phyloP scores from a whole-genome alignment of 352 stramenopile genomes.

The Globisporangium viniferum region DNA sequence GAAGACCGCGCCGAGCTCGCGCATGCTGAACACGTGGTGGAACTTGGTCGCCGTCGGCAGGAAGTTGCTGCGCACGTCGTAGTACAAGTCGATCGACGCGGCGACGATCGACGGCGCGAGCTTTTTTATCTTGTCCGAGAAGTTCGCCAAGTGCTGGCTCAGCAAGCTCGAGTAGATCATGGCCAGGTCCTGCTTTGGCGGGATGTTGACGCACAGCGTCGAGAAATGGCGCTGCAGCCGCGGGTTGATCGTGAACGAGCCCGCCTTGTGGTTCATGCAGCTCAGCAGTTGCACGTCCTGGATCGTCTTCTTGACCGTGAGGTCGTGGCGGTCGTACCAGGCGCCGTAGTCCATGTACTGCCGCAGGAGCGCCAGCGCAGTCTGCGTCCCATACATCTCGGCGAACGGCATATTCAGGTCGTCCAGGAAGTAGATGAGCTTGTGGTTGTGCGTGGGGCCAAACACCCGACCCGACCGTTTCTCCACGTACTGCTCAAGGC shows the following conservation, averaged over 20 bases:
- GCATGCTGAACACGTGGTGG: conserved; percentile 92
- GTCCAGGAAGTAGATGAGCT: conserved; percentile 88
- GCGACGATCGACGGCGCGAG: conserved; percentile 58
- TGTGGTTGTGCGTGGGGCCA: conserved; percentile 73
- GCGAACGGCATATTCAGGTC: conserved; percentile 89
- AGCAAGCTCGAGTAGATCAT: conserved; percentile 72
- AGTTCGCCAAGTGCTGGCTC: conserved; percentile 59
- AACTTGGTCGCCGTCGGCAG: conserved; percentile 90
- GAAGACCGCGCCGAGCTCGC: conserved; percentile 86
- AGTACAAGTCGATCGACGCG: conserved; percentile 83
- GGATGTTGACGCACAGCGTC: conserved; percentile 70
- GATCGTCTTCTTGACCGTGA: conserved; percentile 85
- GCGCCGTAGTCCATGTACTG: conserved; percentile 91
- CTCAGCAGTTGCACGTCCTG: conserved; percentile 86
- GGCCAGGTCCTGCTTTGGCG: conserved; percentile 55
- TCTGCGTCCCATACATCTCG: conserved; percentile 90
- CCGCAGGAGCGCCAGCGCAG: conserved; percentile 81
- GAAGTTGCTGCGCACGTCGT: conserved; percentile 72
- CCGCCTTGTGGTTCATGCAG: conserved; percentile 91
- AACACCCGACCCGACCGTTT: conserved; percentile 87
- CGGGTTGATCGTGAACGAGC: conserved; percentile 85
- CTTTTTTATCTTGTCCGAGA: conserved; percentile 80
- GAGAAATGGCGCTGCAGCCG: conserved; percentile 89
- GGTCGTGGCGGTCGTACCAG: conserved; percentile 89
- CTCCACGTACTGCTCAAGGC: conserved; percentile 81